Evolutionary conservation across 352 stramenopile genomes (phyloP), one percentile per base, ranked within the genome.

Genomic region (Phytophthora capsici): DNA sequence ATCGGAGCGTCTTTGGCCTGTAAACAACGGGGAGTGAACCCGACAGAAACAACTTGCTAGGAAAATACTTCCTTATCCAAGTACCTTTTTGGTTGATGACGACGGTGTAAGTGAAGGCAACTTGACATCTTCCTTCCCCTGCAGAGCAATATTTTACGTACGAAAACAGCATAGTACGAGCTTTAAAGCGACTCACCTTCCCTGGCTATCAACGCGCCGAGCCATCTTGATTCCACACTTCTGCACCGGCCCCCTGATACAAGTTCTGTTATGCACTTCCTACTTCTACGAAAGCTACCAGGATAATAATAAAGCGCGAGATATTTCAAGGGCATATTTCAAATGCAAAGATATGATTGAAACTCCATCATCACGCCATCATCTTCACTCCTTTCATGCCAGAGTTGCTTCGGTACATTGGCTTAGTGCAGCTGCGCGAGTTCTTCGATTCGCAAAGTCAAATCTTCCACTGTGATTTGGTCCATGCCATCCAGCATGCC

Each of bases 381-480:
- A n/a, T 16, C 14, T 57, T 41, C 50, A 57, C 16, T 16, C 12
- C 17, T 43, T 8, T 12, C 17, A 12, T 40, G 38, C 13, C n/a
- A 37, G n/a, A 12, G n/a, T 56, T 20, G 20, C 38, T 44, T 37
- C 28, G n/a, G 6, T 37, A 25, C 26, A 14, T 65, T 43, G 44
- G 32, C 6, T 77, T 73, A 96, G 58, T 96, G 88, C 30, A 90
- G 63, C 57, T 94, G 88, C 1, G 82, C 75, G 4, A 94, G 57
- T 54, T 94, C 88, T 71, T 96, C 88, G 55, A 96, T 81, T 12
- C 75, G 78, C 28, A 77, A 58, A n/a, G 84, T 77, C 34, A 96
- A 66, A 26, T 76, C 78, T 43, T 96, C 88, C 37, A 93, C 63
- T 0, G 84, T 92, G 30, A 87, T 77, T 10, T 77, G 75, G 9